Conservation (phyloP, 441 rosid genomes). For the Macaranga tanarius region DNA sequence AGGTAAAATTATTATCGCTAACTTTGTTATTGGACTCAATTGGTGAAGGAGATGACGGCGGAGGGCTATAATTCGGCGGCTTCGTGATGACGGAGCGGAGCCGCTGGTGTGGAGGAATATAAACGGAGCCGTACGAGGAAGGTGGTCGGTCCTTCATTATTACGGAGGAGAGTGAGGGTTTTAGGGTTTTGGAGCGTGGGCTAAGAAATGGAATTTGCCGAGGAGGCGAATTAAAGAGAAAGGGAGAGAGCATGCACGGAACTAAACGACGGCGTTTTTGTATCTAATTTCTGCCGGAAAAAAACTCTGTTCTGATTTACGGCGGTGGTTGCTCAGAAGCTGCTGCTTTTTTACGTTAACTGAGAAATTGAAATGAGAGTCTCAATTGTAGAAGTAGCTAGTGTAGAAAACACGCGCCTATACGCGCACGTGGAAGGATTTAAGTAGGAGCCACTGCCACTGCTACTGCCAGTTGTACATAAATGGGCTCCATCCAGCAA, state of each 20-base stretch:
- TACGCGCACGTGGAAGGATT: too few species aligned
- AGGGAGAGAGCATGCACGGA: slow-evolving; percentile 26
- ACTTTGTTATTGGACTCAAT: slow-evolving; percentile 24
- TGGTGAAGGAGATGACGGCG: slow-evolving; percentile 23
- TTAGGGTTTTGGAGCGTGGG: slow-evolving; percentile 27
- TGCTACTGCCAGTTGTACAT: too few species aligned
- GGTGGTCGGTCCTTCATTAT: slow-evolving; percentile 78
- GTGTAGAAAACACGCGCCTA: too few species aligned
- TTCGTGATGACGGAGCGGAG: slow-evolving; percentile 46
- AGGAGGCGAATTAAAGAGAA: slow-evolving; percentile 4
- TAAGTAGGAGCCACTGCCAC: too few species aligned
- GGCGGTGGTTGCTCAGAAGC: too few species aligned
- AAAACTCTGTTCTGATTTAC: neutral
- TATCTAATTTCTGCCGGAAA: neutral
- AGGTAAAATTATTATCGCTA: slow-evolving; percentile 24
- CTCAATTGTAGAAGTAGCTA: too few species aligned
- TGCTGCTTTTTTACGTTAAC: too few species aligned
- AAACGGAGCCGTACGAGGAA: slow-evolving; percentile 54
- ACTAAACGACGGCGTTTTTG: neutral
- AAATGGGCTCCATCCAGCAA: too few species aligned
- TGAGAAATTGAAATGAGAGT: too few species aligned
- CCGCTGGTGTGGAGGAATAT: slow-evolving; percentile 83
- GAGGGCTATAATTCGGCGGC: slow-evolving; percentile 34
- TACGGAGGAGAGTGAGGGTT: slow-evolving; percentile 19
- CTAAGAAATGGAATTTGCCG: slow-evolving; percentile 6